Percentiles rank a stretch among this genome's conserved stretches.
phyloP scores from a whole-genome alignment of 2,329 filamentous ascomycete genomes.

The Pyricularia pennisetigena region DNA sequence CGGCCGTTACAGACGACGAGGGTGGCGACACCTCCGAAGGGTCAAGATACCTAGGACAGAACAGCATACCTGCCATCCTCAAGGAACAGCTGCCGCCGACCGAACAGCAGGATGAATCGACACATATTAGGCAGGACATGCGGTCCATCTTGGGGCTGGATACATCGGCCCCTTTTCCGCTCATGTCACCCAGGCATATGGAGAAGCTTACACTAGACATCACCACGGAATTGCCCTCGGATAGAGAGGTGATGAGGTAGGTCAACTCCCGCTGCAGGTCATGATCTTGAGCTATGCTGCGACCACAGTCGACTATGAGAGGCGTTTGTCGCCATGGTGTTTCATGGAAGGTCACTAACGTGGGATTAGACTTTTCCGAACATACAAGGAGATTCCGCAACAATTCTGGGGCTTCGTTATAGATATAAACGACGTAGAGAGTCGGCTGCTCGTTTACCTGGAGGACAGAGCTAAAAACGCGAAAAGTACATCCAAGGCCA shows the following conservation, averaged over 20 bases:
- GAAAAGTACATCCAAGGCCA: slow-evolving; percentile 31
- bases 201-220: slow-evolving; percentile 52
- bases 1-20: slow-evolving; percentile 1
- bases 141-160: slow-evolving; percentile 56
- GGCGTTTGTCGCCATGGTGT: neutral
- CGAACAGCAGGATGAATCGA: slow-evolving; percentile 40
- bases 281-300: neutral
- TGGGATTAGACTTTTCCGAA: slow-evolving; percentile 44
- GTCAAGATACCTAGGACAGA: slow-evolving; percentile 55
- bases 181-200: slow-evolving; percentile 55
- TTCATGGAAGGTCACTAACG: neutral
- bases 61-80: slow-evolving; percentile 57
- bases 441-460: slow-evolving; percentile 53
- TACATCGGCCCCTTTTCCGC: slow-evolving; percentile 55
- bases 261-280: slow-evolving; percentile 13
- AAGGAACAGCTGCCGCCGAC: slow-evolving; percentile 48
- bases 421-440: slow-evolving; percentile 56
- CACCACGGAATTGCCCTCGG: slow-evolving; percentile 50
- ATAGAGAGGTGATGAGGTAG: slow-evolving; percentile 58
- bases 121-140: slow-evolving; percentile 52
- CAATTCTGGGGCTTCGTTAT: slow-evolving; percentile 60
- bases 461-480: slow-evolving; percentile 52
- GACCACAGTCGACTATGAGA: neutral
- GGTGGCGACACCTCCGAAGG: slow-evolving; percentile 25
- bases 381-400: slow-evolving; percentile 58